Base-by-base conservation (phyloP, 208 protist genomes). In the Leishmania mexicana region DNA sequence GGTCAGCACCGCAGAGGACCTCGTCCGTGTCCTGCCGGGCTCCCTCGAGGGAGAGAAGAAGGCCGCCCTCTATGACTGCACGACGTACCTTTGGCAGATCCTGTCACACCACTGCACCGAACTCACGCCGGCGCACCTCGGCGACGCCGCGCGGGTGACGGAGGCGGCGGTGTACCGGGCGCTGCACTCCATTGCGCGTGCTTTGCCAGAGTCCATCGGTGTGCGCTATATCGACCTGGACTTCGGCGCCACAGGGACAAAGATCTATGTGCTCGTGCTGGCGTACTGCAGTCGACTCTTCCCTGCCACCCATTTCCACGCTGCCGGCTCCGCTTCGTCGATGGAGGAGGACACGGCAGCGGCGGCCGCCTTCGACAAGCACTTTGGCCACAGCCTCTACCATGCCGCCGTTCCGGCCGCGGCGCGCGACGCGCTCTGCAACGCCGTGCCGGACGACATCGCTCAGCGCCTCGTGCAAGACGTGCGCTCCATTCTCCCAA, bases 201-300 rank as follows among this genome's bases (percentile, higher is more conserved):
- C 89, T 15, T 87, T 97, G 75, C 93, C 93, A 3, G 71, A 81
- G 2, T 40, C 45, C 1, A 45, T 93, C 11, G 79, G 78, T 21
- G 89, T 97, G 68, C 85, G 81, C 45, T 92, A 92, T 79, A 77
- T 95, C 57, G 88, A 95, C 78, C 62, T 95, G 47, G 91, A 96
- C 84, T 96, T 94, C 79, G 72, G 58, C 42, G 74, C 84, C 68
- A 62, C 83, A 13, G 81, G 77, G 51, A 90, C 83, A 72, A 97
- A 97, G 86, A 83, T 96, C 40, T 93, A 89, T 67, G 64, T 96
- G 10, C 90, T 96, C 53, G 74, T 95, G 53, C 86, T 96, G 21
- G 90, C 91, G 57, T 89, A 95, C 82, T 93, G 91, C 79, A 89
- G 90, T 40, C 90, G 93, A 28, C 87, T 96, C 73, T 90, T 96